These are phyloP conservation scores for Artomyces pyxidatus DNA, from an alignment of 768 basidiomycete genomes.

Conservation along the genomic window DNA sequence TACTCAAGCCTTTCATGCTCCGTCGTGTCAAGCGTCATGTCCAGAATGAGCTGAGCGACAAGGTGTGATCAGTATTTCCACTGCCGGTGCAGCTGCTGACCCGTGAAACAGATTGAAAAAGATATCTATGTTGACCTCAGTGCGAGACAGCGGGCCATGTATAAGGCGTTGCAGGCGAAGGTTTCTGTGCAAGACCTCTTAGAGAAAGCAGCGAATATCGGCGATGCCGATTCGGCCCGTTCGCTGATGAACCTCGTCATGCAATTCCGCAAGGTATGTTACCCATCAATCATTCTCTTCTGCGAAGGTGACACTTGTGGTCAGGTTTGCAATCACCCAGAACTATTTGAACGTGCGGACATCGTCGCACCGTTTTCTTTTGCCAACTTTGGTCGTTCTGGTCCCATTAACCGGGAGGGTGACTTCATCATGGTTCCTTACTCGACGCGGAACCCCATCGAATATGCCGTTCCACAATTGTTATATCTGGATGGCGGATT, in stretches of 20 bases:
- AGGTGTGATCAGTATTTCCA: slow-evolving; percentile 67
- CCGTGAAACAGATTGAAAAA: slow-evolving; percentile 75
- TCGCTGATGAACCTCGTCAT: slow-evolving; percentile 99
- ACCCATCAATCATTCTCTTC: neutral
- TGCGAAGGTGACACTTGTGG: neutral
- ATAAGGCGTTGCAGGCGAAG: slow-evolving; percentile 83
- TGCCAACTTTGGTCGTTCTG: slow-evolving; percentile 70
- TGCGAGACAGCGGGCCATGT: slow-evolving; percentile 84
- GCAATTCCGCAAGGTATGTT: slow-evolving; percentile 91
- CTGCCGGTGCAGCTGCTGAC: too few relatives aligned
- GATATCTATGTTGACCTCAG: slow-evolving; percentile 94
- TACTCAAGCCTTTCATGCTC: slow-evolving; percentile 98
- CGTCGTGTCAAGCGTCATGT: slow-evolving; percentile 95
- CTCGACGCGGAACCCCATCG: slow-evolving; percentile 83
- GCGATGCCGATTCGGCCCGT: slow-evolving; percentile 85
- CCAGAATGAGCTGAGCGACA: slow-evolving; percentile 99
- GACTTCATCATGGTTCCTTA: slow-evolving; percentile 78
- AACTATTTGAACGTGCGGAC: slow-evolving; percentile 95
- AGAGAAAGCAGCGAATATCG: slow-evolving; percentile 85
- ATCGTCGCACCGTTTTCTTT: slow-evolving; percentile 92
- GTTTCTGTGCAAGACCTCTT: slow-evolving; percentile 93
- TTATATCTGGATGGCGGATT: slow-evolving; percentile 75
- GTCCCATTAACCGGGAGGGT: slow-evolving; percentile 80
- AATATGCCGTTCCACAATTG: slow-evolving; percentile 64
- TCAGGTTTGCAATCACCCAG: slow-evolving; percentile 96